Base-by-base conservation (phyloP, 1,284 basidiomycete species). In the Trichosporon faecale region DNA sequence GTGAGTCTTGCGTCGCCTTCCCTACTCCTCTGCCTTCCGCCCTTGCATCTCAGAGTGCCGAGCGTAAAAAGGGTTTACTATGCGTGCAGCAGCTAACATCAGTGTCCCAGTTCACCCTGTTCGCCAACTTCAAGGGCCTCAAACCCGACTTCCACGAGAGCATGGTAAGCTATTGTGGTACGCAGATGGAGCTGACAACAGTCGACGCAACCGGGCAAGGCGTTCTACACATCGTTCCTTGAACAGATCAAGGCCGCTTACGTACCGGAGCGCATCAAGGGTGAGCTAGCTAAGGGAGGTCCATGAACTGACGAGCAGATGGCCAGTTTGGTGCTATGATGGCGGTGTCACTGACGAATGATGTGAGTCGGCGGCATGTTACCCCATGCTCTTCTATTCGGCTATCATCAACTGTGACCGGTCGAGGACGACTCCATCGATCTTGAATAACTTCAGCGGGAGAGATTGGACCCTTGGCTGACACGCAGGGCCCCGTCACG, bases 301-400 rank as follows among this genome's bases (percentile, higher is more conserved):
- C 49, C n/a, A 44, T 9, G 23, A n/a, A 52, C 60, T 64, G 7
- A 65, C 27, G 4, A 11, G 2, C 65, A 73, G 66, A 66, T 80
- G 94, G 94, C n/a, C 86, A 86, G 76, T 95, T 96, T 80, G 93
- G 93, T 37, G 94, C 93, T 3, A 95, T 95, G 93, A 95, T 95
- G 94, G 87, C 90, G 69, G 92, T 96, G 65, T 88, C 86, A 70
- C 83, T 95, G 67, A 90, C 87, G 44, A 96, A 96, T 80, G 93
- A 95, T 85, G 93, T 91, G 80, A 68, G 86, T 79, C n/a, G n/a
- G n/a, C n/a, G n/a, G n/a, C n/a, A n/a, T n/a, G n/a, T n/a, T n/a
- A n/a, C n/a, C n/a, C n/a, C n/a, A n/a, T n/a, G n/a, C n/a, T n/a
- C n/a, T n/a, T n/a, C n/a, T n/a, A n/a, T n/a, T n/a, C n/a, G n/a